A percentile compares a stretch with the other conserved stretches of the same genome.
Evolutionary conservation across 2,329 filamentous ascomycete species (phyloP).

Genomic region (Plenodomus tracheiphilus): DNA sequence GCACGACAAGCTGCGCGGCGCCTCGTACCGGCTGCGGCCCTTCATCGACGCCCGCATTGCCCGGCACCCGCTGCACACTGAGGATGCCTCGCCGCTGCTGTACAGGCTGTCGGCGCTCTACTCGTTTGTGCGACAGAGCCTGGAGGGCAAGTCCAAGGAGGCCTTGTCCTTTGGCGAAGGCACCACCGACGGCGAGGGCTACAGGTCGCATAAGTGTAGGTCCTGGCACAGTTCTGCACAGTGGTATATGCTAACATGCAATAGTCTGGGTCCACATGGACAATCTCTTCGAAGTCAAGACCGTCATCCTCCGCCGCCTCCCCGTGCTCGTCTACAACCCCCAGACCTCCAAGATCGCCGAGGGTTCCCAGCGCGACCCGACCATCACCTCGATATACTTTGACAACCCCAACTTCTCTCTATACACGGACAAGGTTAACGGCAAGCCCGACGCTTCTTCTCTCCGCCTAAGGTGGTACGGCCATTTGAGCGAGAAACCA

Average conservation of each 20-base stretch:
- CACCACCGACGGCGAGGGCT: conserved; percentile 61
- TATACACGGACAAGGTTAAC: conserved; percentile 85
- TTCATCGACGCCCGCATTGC: conserved; percentile 88
- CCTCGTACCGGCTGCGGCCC: conserved; percentile 83
- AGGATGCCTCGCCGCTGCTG: conserved; percentile 87
- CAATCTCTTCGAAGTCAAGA: conserved; percentile 96
- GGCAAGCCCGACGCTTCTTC: conserved; percentile 76
- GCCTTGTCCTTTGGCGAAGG: conserved; percentile 51
- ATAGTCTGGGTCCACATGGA: conserved; percentile 92
- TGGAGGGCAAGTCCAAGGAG: conserved; percentile 61
- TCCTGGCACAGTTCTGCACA: conserved; percentile 5
- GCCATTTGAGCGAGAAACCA: conserved; percentile 75
- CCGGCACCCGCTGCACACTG: conserved; percentile 91
- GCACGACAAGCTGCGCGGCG: conserved; percentile 90
- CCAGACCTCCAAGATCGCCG: conserved; percentile 78
- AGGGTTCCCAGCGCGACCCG: conserved; percentile 77
- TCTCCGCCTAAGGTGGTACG: conserved; percentile 87
- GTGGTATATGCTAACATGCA: conserved; percentile 33
- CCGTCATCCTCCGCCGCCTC: conserved; percentile 85
- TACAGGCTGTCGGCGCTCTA: conserved; percentile 93
- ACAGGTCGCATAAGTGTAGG: conserved; percentile 85
- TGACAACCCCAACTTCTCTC: conserved; percentile 80
- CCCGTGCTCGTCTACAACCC: conserved; percentile 93
- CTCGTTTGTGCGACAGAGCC: conserved; percentile 84
- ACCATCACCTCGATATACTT: conserved; percentile 96